A percentile compares a stretch with the other conserved stretches of the same genome.
These are phyloP conservation scores for Pulveroboletus sp. DNA, from an alignment of 768 basidiomycete species.

Conservation along the genomic window DNA sequence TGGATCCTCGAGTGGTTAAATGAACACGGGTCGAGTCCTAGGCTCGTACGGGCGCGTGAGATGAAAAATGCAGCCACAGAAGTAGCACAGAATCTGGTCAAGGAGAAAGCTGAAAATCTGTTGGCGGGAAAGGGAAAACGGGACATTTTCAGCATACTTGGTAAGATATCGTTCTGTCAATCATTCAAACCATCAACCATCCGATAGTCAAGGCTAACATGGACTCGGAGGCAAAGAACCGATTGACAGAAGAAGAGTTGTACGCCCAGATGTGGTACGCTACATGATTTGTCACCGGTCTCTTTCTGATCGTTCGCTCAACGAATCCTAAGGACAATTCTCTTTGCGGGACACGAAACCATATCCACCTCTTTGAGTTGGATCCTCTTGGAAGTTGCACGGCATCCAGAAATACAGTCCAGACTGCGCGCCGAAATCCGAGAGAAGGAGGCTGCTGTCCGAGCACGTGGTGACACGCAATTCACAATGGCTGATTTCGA, in stretches of 20 bases:
- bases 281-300: not conserved
- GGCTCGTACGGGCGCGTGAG: constrained; percentile 16
- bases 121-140: constrained; percentile 10
- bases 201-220: constrained; percentile 26
- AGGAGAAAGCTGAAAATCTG: constrained; percentile 12
- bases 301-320: not conserved
- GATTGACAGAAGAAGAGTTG: constrained; percentile 14
- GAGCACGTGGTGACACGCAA: constrained; percentile 9
- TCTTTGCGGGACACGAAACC: constrained; percentile 57
- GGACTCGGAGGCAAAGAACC: constrained; percentile 23
- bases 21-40: constrained; percentile 22
- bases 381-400: constrained; percentile 60
- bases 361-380: constrained; percentile 56
- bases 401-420: constrained; percentile 52
- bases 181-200: not conserved
- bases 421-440: constrained; percentile 44
- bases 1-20: constrained; percentile 31
- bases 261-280: constrained; percentile 18
- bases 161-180: constrained; percentile 19
- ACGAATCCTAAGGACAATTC: constrained; percentile 39
- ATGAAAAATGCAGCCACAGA: not conserved
- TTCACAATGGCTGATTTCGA: constrained; percentile 43
- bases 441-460: constrained; percentile 4
- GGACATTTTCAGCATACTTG: constrained; percentile 34
- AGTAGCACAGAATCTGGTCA: constrained; percentile 14